Evolutionary conservation across 352 stramenopile genomes (phyloP), one percentile per base, ranked within the genome.

Genomic region (Phytophthora pluvialis): DNA sequence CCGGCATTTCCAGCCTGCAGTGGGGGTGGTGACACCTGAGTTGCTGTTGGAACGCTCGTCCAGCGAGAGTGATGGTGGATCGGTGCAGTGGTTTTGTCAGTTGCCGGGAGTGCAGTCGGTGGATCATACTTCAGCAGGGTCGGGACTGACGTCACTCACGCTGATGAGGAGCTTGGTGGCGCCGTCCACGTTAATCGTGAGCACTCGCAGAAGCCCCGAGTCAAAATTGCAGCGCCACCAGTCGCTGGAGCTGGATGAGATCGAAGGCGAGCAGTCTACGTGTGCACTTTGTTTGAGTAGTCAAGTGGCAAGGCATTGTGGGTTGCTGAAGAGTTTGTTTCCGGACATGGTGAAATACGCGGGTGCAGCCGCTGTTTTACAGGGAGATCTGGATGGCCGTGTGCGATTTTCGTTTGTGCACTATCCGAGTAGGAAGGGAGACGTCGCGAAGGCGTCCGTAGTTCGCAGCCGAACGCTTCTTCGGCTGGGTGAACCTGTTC

Each of bases 221-320:
- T 56, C 45, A 0, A 42, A 40, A 13, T 15, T 56, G 51, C 32
- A 51, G 21, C 46, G 38, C n/a, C 53, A 66, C 3, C 48, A 47
- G 28, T 47, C 33, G 3, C 33, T 55, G 31, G 47, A 93, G 42
- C 42, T 93, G 7, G 73, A 88, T 1, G 73, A 75, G 10, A 57
- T 93, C 1, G 85, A 93, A 68, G 85, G 72, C 2, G 79, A 93
- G 18, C 81, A 87, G n/a, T 86, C 82, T 5, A 90, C 79, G 35
- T 78, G 70, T 28, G 46, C 75, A 10, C 25, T 77, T 26, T 72
- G 67, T 9, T 43, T 76, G 18, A 45, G 58, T 58, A 57, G 50
- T n/a, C 31, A 55, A 15, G 53, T 68, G 12, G 31, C 39, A 29
- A 61, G 3, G 0, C 45, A 67, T 25, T n/a, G 38, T n/a, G 28